Percentiles rank a stretch among this genome's conserved stretches.
These are phyloP conservation scores for Exophiala sideris DNA, from an alignment of 2,329 filamentous ascomycete species.

Conservation along the genomic window DNA sequence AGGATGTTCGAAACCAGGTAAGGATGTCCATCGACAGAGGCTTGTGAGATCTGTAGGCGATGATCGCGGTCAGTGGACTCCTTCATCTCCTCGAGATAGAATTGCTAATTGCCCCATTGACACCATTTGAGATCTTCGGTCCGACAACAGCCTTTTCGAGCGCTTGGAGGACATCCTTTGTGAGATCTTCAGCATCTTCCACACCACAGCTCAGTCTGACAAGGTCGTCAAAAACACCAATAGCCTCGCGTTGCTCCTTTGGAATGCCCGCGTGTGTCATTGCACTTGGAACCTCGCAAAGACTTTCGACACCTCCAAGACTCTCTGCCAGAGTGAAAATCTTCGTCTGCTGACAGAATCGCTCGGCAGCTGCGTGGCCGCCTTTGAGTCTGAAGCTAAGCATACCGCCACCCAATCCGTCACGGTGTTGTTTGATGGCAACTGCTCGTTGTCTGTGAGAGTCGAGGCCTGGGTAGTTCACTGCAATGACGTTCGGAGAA, in stretches of 20 bases:
- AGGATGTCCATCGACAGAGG: too few relatives aligned
- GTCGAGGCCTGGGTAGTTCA: slow-evolving; percentile 91
- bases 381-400: slow-evolving; percentile 91
- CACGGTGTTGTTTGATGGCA: slow-evolving; percentile 84
- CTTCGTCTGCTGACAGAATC: slow-evolving; percentile 84
- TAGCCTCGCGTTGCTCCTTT: slow-evolving; percentile 80
- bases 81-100: slow-evolving; percentile 1
- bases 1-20: too few relatives aligned
- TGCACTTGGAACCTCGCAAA: slow-evolving; percentile 86
- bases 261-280: slow-evolving; percentile 99
- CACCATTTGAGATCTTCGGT: slow-evolving; percentile 45
- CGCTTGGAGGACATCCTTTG: slow-evolving; percentile 76
- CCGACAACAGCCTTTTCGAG: slow-evolving; percentile 69
- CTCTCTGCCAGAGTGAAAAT: slow-evolving; percentile 94
- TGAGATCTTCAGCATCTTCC: slow-evolving; percentile 83
- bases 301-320: slow-evolving; percentile 84
- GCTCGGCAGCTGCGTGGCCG: slow-evolving; percentile 78
- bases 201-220: slow-evolving; percentile 91
- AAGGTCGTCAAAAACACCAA: slow-evolving; percentile 91
- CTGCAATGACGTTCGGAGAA: slow-evolving; percentile 76
- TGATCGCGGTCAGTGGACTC: neutral
- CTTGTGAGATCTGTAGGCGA: too few relatives aligned
- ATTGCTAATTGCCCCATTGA: slow-evolving; percentile 15
- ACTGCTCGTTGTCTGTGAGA: slow-evolving; percentile 85
- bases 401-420: slow-evolving; percentile 96